These are phyloP conservation scores for Zygnema cylindricum DNA, from an alignment of 139 green algal genomes.

Conservation along the genomic window DNA sequence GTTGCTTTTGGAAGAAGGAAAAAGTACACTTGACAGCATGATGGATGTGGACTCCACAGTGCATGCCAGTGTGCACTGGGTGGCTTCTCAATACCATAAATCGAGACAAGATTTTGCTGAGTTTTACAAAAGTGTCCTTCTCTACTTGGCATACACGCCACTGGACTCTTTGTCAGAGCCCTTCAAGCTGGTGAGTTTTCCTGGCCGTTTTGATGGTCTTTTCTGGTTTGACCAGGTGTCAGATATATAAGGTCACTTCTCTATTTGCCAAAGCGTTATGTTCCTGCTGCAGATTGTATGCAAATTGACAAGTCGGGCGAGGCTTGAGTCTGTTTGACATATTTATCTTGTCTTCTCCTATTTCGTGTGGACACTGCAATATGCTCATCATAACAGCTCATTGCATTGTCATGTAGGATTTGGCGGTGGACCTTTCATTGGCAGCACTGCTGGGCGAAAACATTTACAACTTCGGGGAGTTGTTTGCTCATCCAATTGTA, in stretches of 20 bases:
- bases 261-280: too few species aligned
- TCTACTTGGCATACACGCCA: conserved; percentile 92
- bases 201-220: neutral
- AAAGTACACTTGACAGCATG: conserved; percentile 74
- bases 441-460: conserved; percentile 93
- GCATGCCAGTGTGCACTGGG: conserved; percentile 83
- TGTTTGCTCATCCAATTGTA: conserved; percentile 95
- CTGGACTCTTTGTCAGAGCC: conserved; percentile 80
- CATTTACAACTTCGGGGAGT: conserved; percentile 97
- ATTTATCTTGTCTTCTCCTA: neutral
- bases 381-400: neutral
- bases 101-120: conserved; percentile 82
- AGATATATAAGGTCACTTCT: too few species aligned
- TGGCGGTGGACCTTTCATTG: conserved; percentile 93
- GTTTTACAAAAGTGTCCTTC: conserved; percentile 85
- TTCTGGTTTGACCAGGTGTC: too few species aligned
- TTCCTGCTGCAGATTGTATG: too few species aligned
- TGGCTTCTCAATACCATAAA: conserved; percentile 86
- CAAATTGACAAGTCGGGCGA: too few species aligned
- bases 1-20: conserved; percentile 75
- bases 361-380: neutral
- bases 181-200: conserved; percentile 69
- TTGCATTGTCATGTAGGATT: conserved; percentile 37
- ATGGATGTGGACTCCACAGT: conserved; percentile 87
- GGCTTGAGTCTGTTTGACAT: neutral